Conservation (phyloP, 225 moss, liverwort and hornwort species). For the Thuidium tamariscinum region DNA sequence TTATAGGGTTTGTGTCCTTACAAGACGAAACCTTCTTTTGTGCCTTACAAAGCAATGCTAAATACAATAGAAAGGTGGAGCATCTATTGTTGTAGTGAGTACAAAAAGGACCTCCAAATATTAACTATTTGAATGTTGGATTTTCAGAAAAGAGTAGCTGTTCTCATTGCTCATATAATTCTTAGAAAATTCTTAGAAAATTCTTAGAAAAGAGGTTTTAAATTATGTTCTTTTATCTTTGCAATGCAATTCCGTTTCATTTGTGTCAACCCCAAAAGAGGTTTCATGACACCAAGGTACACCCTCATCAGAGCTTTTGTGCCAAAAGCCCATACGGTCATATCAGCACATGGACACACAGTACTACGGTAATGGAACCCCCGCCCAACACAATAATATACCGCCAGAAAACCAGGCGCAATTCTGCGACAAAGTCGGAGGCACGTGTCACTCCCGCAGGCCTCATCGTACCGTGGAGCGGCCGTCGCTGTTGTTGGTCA, state of each 20-base stretch:
- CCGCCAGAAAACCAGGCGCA: not conserved
- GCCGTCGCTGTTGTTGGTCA: not conserved
- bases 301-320: not conserved
- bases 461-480: not conserved
- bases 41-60: rapidly evolving
- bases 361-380: not conserved
- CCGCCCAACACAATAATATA: not conserved
- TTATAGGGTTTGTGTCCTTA: too few relatives aligned
- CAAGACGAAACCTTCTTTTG: too few relatives aligned
- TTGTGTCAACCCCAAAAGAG: too few relatives aligned
- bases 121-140: not conserved
- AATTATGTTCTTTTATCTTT: too few relatives aligned
- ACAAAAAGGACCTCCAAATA: not conserved
- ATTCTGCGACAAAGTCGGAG: not conserved
- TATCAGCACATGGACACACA: not conserved
- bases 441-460: not conserved
- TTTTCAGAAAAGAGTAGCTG: not conserved
- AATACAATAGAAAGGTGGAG: not conserved
- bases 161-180: not conserved
- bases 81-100: not conserved
- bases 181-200: too few relatives aligned
- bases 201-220: too few relatives aligned
- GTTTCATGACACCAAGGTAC: not conserved
- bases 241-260: too few relatives aligned
- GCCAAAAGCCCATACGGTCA: not conserved